phyloP scores from a whole-genome alignment of 495 filamentous ascomycete species.

The Daldinia concentrica region DNA sequence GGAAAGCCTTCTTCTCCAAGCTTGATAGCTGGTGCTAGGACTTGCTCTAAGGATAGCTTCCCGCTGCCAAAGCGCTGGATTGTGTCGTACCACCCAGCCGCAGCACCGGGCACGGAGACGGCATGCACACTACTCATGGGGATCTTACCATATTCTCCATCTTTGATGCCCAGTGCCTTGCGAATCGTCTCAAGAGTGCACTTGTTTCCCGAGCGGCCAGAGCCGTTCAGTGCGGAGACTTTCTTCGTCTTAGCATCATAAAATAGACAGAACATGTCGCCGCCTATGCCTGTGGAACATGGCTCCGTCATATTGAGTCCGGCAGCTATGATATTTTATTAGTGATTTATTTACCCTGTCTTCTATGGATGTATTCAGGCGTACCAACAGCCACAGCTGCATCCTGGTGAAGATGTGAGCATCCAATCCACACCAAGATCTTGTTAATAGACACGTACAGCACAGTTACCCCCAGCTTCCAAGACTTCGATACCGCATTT shows the following conservation, averaged over 20 bases:
- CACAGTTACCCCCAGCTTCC: conserved; percentile 89
- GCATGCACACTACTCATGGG: conserved; percentile 81
- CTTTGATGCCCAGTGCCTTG: conserved; percentile 71
- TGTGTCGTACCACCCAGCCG: conserved; percentile 93
- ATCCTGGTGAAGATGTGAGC: conserved; percentile 65
- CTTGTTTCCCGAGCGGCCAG: conserved; percentile 78
- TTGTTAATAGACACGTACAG: conserved; percentile 64
- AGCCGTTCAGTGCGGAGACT: conserved; percentile 88
- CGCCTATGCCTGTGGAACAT: conserved; percentile 92
- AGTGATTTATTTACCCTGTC: background rate
- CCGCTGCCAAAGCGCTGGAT: conserved; percentile 93
- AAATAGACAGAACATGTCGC: conserved; percentile 97
- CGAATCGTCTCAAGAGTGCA: conserved; percentile 75
- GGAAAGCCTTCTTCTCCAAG: conserved; percentile 91
- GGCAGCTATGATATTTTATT: conserved; percentile 64
- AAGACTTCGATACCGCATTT: conserved; percentile 87
- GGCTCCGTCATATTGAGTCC: conserved; percentile 95
- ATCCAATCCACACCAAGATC: background rate
- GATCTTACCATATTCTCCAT: conserved; percentile 69
- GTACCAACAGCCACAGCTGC: conserved; percentile 86
- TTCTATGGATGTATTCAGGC: conserved; percentile 4
- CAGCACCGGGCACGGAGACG: conserved; percentile 87
- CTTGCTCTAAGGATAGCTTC: conserved; percentile 78
- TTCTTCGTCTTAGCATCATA: conserved; percentile 84
- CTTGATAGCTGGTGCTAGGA: conserved; percentile 84